Conservation (phyloP, 257 asterid species). For the Przewalskia tangutica region DNA sequence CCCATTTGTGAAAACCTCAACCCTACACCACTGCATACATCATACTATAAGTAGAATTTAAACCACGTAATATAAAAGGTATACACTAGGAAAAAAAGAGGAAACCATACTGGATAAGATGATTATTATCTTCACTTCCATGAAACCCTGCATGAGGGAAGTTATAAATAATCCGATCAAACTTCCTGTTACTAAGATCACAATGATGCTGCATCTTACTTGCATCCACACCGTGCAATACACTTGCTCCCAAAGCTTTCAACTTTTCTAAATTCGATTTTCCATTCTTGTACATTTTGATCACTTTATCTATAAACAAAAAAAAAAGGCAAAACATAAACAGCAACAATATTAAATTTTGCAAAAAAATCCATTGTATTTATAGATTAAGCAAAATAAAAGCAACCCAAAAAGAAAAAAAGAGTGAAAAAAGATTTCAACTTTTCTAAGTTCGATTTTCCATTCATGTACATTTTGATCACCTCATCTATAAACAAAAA, state of each 20-base stretch:
- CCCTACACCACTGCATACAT: neutral
- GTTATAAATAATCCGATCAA: slow-evolving; percentile 51
- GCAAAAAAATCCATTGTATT: neutral
- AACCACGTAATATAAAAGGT: neutral
- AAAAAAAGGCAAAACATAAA: neutral
- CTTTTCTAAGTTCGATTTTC: slow-evolving; percentile 16
- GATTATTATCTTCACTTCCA: slow-evolving; percentile 27
- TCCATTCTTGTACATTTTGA: slow-evolving; percentile 41
- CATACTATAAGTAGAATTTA: neutral
- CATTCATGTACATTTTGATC: neutral
- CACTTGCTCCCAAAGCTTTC: slow-evolving; percentile 28
- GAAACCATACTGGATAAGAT: slow-evolving; percentile 21
- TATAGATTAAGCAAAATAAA: neutral
- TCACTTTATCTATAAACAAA: slow-evolving; percentile 25
- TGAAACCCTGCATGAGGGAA: slow-evolving; percentile 73
- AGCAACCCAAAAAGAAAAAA: too few relatives aligned
- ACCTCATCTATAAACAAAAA: too few relatives aligned
- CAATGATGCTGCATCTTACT: slow-evolving; percentile 24
- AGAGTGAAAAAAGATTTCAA: neutral
- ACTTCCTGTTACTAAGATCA: slow-evolving; percentile 21
- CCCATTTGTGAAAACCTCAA: neutral
- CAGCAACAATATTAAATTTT: too few relatives aligned
- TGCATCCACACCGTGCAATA: slow-evolving; percentile 51
- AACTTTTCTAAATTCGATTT: slow-evolving; percentile 19
- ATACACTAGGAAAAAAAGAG: neutral